Conservation (phyloP, 352 stramenopile genomes). For the Phytophthora pluvialis region DNA sequence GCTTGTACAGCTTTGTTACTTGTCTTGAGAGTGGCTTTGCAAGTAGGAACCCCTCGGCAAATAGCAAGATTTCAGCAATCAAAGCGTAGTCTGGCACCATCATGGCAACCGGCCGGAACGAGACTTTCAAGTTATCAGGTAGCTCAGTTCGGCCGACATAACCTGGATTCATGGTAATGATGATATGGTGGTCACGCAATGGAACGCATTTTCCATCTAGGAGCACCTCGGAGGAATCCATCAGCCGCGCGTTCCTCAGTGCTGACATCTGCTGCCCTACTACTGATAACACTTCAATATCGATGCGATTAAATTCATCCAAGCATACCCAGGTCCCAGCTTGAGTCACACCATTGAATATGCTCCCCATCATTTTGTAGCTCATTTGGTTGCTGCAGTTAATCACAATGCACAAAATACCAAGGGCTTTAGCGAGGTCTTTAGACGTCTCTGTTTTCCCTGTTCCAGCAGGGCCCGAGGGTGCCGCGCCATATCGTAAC, state of each 20-base stretch:
- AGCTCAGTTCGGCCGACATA: constrained; percentile 84
- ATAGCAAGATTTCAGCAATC: constrained; percentile 88
- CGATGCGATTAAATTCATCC: constrained; percentile 92
- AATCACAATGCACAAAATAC: constrained; percentile 94
- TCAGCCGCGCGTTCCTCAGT: constrained; percentile 60
- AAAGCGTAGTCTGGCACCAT: constrained; percentile 89
- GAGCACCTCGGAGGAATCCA: constrained; percentile 39
- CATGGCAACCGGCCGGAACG: constrained; percentile 88
- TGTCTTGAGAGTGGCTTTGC: constrained; percentile 71
- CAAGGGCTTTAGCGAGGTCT: constrained; percentile 92
- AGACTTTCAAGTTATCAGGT: constrained; percentile 86
- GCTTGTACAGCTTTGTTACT: constrained; percentile 81
- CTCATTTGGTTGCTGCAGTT: constrained; percentile 97
- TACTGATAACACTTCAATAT: constrained; percentile 89
- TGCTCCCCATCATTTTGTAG: constrained; percentile 88
- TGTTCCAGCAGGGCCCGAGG: constrained; percentile 89
- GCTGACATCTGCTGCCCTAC: constrained; percentile 87
- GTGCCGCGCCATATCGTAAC: constrained; percentile 87
- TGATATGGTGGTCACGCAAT: constrained; percentile 76
- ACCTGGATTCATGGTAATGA: constrained; percentile 91
- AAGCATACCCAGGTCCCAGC: constrained; percentile 85
- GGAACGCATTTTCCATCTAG: constrained; percentile 67
- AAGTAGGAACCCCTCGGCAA: constrained; percentile 79
- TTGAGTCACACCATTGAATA: constrained; percentile 85
- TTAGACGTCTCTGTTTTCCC: constrained; percentile 96